phyloP scores from a whole-genome alignment of 805 yeast genomes.

The Danielia oregonensis region DNA sequence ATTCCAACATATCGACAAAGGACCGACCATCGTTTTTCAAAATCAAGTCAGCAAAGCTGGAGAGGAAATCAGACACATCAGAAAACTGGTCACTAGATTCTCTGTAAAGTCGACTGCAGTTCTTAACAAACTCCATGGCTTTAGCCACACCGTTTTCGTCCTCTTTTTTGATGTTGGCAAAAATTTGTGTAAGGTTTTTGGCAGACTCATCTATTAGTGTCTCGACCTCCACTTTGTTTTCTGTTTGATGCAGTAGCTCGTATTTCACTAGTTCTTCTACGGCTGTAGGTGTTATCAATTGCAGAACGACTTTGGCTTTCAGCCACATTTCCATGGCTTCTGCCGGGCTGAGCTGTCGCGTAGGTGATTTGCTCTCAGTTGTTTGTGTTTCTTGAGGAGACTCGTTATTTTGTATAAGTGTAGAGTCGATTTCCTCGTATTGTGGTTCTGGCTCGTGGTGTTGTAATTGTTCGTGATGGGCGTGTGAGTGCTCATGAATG shows the following conservation, averaged over 20 bases:
- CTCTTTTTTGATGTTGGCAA: constrained; percentile 7
- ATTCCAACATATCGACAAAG: constrained; percentile 77
- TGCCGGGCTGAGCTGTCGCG: not conserved
- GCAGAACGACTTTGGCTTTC: not conserved
- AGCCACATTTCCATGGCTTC: not conserved
- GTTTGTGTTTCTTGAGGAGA: not conserved
- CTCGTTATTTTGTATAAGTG: not conserved
- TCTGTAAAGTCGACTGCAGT: not conserved
- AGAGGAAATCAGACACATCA: not conserved
- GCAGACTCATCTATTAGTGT: not conserved
- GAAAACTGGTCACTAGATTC: constrained; percentile 1
- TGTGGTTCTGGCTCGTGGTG: not conserved
- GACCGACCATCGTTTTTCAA: constrained; percentile 73
- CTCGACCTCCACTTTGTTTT: not conserved
- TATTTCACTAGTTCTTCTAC: not conserved
- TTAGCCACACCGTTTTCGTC: constrained; percentile 9
- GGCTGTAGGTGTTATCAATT: not conserved
- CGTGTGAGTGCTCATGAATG: not conserved
- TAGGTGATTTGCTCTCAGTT: not conserved
- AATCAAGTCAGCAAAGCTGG: constrained; percentile 67
- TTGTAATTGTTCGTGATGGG: not conserved
- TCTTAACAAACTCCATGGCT: constrained; percentile 9
- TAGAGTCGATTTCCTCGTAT: not conserved
- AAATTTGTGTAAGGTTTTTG: constrained; percentile 5
- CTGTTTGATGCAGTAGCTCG: not conserved